phyloP scores from a whole-genome alignment of 768 basidiomycete genomes.

The Lentinus brumalis region DNA sequence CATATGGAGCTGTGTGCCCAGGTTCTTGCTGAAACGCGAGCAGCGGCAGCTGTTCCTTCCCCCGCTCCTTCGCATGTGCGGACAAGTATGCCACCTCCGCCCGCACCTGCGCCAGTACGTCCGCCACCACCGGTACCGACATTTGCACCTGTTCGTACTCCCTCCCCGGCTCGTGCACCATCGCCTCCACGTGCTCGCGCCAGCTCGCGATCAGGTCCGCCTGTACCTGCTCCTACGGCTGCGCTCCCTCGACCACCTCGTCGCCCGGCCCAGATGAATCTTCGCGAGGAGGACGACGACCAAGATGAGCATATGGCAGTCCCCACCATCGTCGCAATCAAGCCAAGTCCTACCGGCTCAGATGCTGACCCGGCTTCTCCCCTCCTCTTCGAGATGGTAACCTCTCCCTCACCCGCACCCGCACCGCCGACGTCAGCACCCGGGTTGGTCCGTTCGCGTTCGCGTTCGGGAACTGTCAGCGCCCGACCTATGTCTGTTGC shows the following conservation, averaged over 20 bases:
- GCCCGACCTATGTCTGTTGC: constrained; percentile 2
- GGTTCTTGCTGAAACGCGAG: neutral
- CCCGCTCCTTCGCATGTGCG: neutral
- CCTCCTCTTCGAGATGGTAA: constrained; percentile 21
- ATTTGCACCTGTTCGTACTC: neutral
- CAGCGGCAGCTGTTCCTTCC: neutral
- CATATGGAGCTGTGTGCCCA: constrained; percentile 26
- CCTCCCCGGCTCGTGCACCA: neutral
- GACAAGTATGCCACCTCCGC: neutral
- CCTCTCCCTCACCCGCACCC: neutral
- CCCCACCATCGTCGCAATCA: constrained; percentile 2
- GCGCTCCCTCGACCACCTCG: neutral
- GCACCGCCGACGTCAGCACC: neutral
- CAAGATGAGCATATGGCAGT: neutral
- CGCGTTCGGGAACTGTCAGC: constrained; percentile 18
- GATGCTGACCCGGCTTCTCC: constrained; percentile 24
- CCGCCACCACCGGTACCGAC: neutral
- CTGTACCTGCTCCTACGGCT: neutral
- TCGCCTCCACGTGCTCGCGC: neutral
- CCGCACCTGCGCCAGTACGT: neutral
- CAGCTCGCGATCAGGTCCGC: neutral
- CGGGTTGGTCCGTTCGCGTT: constrained; percentile 3
- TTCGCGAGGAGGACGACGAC: neutral
- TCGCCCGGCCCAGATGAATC: constrained; percentile 1
- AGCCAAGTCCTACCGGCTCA: constrained; percentile 12